A percentile compares a stretch with the other conserved stretches of the same genome.
phyloP scores from a whole-genome alignment of 495 filamentous ascomycete genomes.

The Niebla homalea region DNA sequence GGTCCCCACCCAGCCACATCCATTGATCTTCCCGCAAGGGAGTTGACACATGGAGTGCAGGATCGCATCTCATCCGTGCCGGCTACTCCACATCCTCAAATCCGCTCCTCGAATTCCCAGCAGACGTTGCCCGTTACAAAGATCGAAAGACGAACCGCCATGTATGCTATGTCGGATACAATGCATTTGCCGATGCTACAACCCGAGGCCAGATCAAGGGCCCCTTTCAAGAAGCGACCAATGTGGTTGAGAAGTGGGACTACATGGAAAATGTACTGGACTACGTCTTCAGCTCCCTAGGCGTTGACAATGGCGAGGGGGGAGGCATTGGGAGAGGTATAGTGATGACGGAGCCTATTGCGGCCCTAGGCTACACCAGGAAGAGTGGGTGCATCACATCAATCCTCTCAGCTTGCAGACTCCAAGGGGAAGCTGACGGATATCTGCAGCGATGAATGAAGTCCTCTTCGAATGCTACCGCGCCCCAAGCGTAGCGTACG shows the following conservation, averaged over 20 bases:
- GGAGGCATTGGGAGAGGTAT: constrained; percentile 72
- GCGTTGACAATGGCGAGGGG: constrained; percentile 52
- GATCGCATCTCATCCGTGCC: constrained; percentile 75
- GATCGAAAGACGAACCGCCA: constrained; percentile 84
- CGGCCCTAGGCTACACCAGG: constrained; percentile 72
- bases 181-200: constrained; percentile 87
- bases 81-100: constrained; percentile 84
- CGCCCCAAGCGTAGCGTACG: constrained; percentile 76
- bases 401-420: neutral
- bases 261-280: constrained; percentile 88
- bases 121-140: constrained; percentile 84
- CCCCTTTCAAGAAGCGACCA: constrained; percentile 79
- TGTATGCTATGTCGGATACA: constrained; percentile 78
- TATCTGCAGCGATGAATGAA: constrained; percentile 72
- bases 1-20: constrained; percentile 1
- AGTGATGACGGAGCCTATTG: constrained; percentile 92
- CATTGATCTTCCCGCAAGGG: neutral
- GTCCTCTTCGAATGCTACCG: constrained; percentile 91
- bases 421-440: neutral
- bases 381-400: constrained; percentile 47
- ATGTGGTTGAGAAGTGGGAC: constrained; percentile 93
- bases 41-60: constrained; percentile 28
- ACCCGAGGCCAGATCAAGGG: constrained; percentile 80
- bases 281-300: constrained; percentile 84
- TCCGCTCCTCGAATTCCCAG: constrained; percentile 68